These are phyloP conservation scores for Aspergillus ruber DNA, from an alignment of 2,329 filamentous ascomycete genomes.

Conservation along the genomic window DNA sequence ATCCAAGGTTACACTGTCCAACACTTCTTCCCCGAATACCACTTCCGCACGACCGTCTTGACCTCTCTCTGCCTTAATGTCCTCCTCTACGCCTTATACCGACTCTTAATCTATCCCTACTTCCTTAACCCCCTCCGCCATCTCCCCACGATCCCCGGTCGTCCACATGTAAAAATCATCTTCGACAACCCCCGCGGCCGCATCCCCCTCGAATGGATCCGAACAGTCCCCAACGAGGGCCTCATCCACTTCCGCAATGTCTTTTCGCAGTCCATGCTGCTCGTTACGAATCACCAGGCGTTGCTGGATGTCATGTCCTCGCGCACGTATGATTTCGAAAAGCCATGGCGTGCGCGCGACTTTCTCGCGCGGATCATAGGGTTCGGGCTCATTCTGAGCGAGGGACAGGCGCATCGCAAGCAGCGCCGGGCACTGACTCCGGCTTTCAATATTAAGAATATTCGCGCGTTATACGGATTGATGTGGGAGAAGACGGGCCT, in stretches of 20 bases:
- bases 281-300: conserved; percentile 32
- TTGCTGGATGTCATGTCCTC: conserved; percentile 49
- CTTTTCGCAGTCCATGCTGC: conserved; percentile 33
- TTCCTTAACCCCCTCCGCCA: conserved; percentile 47
- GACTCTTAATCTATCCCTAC: conserved; percentile 44
- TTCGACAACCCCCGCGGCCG: conserved; percentile 29
- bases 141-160: conserved; percentile 39
- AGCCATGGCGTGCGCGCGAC: conserved; percentile 38
- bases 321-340: conserved; percentile 50
- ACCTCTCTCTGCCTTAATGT: conserved; percentile 20
- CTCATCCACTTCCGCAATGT: conserved; percentile 47
- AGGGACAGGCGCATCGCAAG: conserved; percentile 46
- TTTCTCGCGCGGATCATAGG: conserved; percentile 46
- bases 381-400: conserved; percentile 45
- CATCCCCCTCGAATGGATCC: conserved; percentile 41
- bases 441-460: conserved; percentile 32
- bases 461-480: conserved; percentile 27
- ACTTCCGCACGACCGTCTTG: conserved; percentile 19
- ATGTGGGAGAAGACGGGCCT: conserved; percentile 34
- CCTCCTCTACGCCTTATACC: conserved; percentile 26
- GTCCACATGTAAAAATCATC: conserved; percentile 21
- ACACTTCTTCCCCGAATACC: conserved; percentile 17
- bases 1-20: conserved; percentile 25
- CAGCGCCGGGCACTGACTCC: conserved; percentile 37
- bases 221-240: conserved; percentile 49